Conservation (phyloP, 345 rosid genomes). For the Corchorus olitorius region DNA sequence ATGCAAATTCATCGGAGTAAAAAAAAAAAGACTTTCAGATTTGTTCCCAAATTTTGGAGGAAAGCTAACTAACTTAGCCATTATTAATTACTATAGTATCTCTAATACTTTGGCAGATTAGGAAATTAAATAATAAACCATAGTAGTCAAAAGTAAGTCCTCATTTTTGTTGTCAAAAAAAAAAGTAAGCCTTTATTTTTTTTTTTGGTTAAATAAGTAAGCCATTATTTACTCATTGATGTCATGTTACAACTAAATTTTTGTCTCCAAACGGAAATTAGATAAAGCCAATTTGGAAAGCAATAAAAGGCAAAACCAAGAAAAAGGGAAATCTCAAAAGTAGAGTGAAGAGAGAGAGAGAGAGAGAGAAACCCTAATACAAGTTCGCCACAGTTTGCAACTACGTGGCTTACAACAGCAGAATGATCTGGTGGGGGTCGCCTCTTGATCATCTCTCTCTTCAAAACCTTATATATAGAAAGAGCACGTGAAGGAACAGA, state of each 20-base stretch:
- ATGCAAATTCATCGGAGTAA: too few relatives aligned
- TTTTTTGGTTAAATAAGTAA: background rate
- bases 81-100: too few relatives aligned
- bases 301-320: background rate
- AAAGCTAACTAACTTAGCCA: too few relatives aligned
- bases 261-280: background rate
- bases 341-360: background rate
- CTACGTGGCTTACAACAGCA: constrained; percentile 4
- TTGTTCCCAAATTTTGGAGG: too few relatives aligned
- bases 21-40: too few relatives aligned
- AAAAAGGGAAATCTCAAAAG: background rate
- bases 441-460: background rate
- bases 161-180: background rate
- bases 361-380: background rate
- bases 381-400: background rate
- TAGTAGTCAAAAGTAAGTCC: too few relatives aligned
- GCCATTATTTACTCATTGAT: background rate
- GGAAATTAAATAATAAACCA: too few relatives aligned
- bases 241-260: background rate
- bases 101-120: too few relatives aligned
- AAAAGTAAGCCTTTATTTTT: background rate
- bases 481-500: constrained; percentile 1
- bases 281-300: constrained; percentile 1
- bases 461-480: background rate
- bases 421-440: background rate